These are phyloP conservation scores for Boletus reticuloceps DNA, from an alignment of 768 basidiomycete genomes.

Conservation along the genomic window DNA sequence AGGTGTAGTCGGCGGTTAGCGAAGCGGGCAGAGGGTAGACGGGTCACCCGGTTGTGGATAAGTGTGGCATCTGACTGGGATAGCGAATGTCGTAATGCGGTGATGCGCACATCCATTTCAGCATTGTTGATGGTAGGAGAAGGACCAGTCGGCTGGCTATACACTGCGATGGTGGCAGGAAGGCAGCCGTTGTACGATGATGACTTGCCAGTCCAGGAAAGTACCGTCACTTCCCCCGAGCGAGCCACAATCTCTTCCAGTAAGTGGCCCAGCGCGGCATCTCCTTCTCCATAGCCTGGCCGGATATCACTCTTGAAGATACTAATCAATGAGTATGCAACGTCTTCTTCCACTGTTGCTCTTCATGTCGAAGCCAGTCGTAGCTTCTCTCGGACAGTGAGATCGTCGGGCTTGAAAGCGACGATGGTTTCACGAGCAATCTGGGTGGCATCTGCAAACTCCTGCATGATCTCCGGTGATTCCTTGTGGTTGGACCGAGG, in stretches of 20 bases:
- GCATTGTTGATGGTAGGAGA: too few relatives aligned
- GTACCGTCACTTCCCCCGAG: constrained; percentile 3
- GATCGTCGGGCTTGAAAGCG: constrained; percentile 3
- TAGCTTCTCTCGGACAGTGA: constrained; percentile 8
- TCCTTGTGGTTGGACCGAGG: constrained; percentile 9
- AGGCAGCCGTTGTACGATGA: constrained; percentile 15
- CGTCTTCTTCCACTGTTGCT: constrained; percentile 6
- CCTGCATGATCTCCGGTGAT: constrained; percentile 6
- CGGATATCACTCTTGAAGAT: constrained; percentile 9
- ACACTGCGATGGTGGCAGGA: neutral
- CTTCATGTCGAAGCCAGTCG: constrained; percentile 8
- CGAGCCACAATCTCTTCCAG: constrained; percentile 12
- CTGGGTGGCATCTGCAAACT: neutral
- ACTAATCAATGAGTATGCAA: constrained; percentile 10
- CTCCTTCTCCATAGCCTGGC: constrained; percentile 7
- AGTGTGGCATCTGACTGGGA: too few relatives aligned
- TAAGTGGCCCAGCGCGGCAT: constrained; percentile 8
- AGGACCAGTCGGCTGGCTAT: too few relatives aligned
- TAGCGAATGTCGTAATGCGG: too few relatives aligned
- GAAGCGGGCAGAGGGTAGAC: too few relatives aligned
- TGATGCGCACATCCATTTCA: too few relatives aligned
- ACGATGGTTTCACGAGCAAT: constrained; percentile 2
- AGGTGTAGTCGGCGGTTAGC: too few relatives aligned
- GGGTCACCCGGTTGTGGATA: too few relatives aligned
- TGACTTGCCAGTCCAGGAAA: constrained; percentile 9